phyloP scores from a whole-genome alignment of 768 basidiomycete species.

The Trametes villosa region DNA sequence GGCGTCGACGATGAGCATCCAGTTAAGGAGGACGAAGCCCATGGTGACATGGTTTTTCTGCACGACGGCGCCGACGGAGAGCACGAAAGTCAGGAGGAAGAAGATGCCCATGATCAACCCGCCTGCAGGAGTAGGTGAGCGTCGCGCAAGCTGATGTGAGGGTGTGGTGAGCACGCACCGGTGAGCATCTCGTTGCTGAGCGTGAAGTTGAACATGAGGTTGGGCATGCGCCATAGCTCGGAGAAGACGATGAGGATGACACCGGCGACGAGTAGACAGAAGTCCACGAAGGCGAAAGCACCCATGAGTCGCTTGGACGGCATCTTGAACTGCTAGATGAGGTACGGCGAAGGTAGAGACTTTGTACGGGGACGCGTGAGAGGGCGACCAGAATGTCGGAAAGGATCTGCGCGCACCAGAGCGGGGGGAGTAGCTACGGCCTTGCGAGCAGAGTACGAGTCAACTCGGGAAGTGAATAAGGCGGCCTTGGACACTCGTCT shows the following conservation, averaged over 20 bases:
- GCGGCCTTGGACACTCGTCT: slow-evolving; percentile 46
- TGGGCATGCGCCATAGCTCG: slow-evolving; percentile 68
- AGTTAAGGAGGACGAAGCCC: slow-evolving; percentile 79
- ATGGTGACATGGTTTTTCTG: slow-evolving; percentile 70
- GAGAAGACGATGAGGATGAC: slow-evolving; percentile 67
- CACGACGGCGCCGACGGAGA: slow-evolving; percentile 73
- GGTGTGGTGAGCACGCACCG: slow-evolving; percentile 45
- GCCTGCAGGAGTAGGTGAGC: slow-evolving; percentile 45
- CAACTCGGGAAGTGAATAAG: slow-evolving; percentile 27
- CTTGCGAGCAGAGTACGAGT: slow-evolving; percentile 23
- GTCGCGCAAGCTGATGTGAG: neutral
- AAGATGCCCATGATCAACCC: slow-evolving; percentile 71
- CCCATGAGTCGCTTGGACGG: slow-evolving; percentile 70
- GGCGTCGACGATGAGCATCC: slow-evolving; percentile 66
- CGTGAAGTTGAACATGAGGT: slow-evolving; percentile 76
- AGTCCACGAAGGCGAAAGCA: slow-evolving; percentile 73
- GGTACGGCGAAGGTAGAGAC: slow-evolving; percentile 29
- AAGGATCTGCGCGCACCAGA: slow-evolving; percentile 7
- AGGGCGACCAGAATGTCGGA: neutral
- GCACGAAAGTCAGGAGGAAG: slow-evolving; percentile 65
- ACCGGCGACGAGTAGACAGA: slow-evolving; percentile 73
- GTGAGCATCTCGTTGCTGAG: slow-evolving; percentile 60
- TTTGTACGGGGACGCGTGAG: neutral
- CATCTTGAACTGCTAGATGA: slow-evolving; percentile 50
- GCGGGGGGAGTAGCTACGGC: slow-evolving; percentile 19